Conservation (phyloP, 2,329 filamentous ascomycete genomes). For the Cadophora sp. region DNA sequence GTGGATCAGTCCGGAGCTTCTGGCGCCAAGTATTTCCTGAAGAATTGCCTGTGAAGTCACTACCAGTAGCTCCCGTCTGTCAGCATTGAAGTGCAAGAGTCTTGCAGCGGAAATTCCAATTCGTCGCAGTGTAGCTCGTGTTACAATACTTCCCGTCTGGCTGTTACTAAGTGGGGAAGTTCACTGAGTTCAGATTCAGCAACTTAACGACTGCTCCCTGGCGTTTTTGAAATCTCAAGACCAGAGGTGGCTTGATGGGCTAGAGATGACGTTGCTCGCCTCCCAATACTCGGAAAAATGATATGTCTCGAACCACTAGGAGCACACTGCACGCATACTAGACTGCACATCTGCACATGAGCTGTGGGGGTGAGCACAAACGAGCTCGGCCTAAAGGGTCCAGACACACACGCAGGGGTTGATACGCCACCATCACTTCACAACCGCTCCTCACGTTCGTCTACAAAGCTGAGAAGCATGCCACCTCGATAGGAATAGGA, state of each 20-base stretch:
- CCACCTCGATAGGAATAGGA: background rate
- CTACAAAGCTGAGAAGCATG: constrained; percentile 5
- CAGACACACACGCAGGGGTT: background rate
- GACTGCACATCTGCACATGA: background rate
- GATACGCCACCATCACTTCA: background rate
- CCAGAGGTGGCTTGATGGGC: background rate
- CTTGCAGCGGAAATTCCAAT: background rate
- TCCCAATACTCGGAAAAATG: background rate
- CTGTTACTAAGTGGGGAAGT: background rate
- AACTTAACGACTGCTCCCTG: background rate
- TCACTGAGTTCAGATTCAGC: background rate
- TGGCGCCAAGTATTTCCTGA: background rate
- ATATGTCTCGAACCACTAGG: background rate
- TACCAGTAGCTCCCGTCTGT: constrained; percentile 6
- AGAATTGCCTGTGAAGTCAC: background rate
- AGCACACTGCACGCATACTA: background rate
- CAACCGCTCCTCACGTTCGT: background rate
- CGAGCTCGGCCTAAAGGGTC: background rate
- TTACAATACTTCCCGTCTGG: background rate
- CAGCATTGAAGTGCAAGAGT: constrained; percentile 7
- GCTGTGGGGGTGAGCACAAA: background rate
- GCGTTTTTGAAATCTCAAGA: background rate
- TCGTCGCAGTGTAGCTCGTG: background rate
- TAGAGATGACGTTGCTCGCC: background rate
- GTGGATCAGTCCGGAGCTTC: background rate